Conservation (phyloP, 2,329 filamentous ascomycete species). For the Graphilbum fragrans region DNA sequence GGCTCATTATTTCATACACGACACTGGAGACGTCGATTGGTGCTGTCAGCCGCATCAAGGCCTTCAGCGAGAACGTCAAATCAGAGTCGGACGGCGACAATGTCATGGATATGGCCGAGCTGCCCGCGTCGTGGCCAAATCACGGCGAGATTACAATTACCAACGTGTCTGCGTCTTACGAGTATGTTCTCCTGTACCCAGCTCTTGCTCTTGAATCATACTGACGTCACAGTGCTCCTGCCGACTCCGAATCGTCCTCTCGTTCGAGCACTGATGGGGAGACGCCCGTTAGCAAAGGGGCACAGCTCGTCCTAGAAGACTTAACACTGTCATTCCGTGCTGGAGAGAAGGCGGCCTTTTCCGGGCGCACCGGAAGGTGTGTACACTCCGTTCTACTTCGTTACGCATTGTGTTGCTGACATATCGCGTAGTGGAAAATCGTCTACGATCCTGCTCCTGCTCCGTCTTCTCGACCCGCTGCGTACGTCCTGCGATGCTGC, state of each 20-base stretch:
- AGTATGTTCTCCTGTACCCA: slow-evolving; percentile 1
- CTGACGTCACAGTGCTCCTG: not conserved
- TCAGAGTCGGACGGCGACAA: slow-evolving; percentile 15
- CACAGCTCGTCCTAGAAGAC: slow-evolving; percentile 12
- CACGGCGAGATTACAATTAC: slow-evolving; percentile 14
- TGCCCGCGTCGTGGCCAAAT: slow-evolving; percentile 14
- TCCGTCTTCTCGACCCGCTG: slow-evolving; percentile 30
- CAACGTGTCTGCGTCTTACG: slow-evolving; percentile 16
- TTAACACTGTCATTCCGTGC: slow-evolving; percentile 17
- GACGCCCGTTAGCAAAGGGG: slow-evolving; percentile 7
- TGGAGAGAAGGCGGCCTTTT: slow-evolving; percentile 26
- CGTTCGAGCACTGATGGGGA: no score
- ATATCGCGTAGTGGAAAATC: slow-evolving; percentile 29
- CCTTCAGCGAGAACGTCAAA: slow-evolving; percentile 15
- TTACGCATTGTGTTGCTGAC: slow-evolving; percentile 6
- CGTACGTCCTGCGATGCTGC: not conserved
- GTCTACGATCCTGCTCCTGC: slow-evolving; percentile 24
- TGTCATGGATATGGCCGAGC: slow-evolving; percentile 9
- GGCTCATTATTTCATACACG: slow-evolving; percentile 21
- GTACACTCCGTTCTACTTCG: not conserved
- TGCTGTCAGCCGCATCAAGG: slow-evolving; percentile 20
- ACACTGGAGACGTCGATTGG: slow-evolving; percentile 22
- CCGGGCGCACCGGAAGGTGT: slow-evolving; percentile 29
- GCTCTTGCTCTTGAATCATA: not conserved
- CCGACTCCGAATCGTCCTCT: no score